Evolutionary conservation across 2,329 filamentous ascomycete species (phyloP).

Genomic region (Colletotrichum cereale): DNA sequence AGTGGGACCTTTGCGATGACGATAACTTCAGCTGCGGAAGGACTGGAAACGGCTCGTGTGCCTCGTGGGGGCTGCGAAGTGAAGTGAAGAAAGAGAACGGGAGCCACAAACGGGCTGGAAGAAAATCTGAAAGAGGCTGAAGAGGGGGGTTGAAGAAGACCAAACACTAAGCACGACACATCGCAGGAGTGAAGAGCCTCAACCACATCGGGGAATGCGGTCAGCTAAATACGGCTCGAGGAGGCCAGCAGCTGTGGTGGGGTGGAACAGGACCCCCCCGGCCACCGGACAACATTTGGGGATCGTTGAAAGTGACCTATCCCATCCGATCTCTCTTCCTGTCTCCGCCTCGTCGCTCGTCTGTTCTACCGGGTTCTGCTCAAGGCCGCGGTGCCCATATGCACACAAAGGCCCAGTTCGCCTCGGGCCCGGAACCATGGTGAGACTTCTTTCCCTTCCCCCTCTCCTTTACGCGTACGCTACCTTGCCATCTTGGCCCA

Average conservation of each 20-base stretch:
- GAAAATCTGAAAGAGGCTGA: constrained; percentile 27
- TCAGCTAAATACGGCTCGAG: constrained; percentile 37
- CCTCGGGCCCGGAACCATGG: constrained; percentile 20
- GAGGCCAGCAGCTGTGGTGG: background rate
- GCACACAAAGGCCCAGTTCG: constrained; percentile 30
- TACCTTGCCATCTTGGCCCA: constrained; percentile 22
- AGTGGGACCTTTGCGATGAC: constrained; percentile 24
- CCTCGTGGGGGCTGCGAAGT: constrained; percentile 26
- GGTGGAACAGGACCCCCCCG: constrained; percentile 3
- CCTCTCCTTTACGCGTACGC: background rate
- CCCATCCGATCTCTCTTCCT: constrained; percentile 10
- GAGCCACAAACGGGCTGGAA: constrained; percentile 25
- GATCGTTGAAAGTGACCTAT: constrained; percentile 21
- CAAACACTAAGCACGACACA: constrained; percentile 18
- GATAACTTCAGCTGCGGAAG: constrained; percentile 31
- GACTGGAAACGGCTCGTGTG: constrained; percentile 28
- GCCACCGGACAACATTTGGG: constrained; percentile 29
- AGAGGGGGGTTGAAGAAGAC: constrained; percentile 9
- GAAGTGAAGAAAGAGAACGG: constrained; percentile 26
- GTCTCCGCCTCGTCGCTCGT: constrained; percentile 6
- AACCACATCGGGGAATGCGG: constrained; percentile 38
- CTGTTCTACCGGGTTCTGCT: constrained; percentile 21
- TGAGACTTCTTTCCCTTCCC: constrained; percentile 28
- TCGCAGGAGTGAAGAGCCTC: constrained; percentile 21
- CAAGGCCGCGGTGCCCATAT: constrained; percentile 8